Conservation (phyloP, 2,329 filamentous ascomycete species). For the Juglanconis sp. region DNA sequence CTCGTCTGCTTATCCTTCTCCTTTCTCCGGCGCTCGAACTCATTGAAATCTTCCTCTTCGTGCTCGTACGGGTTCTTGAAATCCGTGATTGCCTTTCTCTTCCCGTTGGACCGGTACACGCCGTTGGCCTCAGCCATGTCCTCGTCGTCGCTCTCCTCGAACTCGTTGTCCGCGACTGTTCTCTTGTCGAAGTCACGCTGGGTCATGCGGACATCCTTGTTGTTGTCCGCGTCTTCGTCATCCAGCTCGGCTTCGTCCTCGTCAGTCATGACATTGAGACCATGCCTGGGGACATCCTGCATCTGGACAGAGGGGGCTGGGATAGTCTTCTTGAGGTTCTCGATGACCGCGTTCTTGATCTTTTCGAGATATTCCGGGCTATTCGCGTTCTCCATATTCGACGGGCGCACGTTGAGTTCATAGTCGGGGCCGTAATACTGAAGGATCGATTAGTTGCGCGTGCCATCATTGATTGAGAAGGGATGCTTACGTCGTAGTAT, state of each 20-base stretch:
- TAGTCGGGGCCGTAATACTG: slow-evolving; percentile 92
- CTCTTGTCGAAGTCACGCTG: slow-evolving; percentile 79
- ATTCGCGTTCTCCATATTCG: slow-evolving; percentile 89
- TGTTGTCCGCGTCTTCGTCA: slow-evolving; percentile 77
- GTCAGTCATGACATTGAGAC: slow-evolving; percentile 57
- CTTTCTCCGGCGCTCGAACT: slow-evolving; percentile 16
- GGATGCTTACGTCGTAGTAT: slow-evolving; percentile 71
- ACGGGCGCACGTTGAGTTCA: slow-evolving; percentile 82
- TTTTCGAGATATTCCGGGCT: slow-evolving; percentile 77
- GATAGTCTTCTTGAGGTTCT: slow-evolving; percentile 82
- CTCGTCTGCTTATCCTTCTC: slow-evolving; percentile 15
- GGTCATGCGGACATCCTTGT: slow-evolving; percentile 79
- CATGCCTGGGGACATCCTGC: slow-evolving; percentile 67
- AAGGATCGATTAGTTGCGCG: slow-evolving; percentile 23
- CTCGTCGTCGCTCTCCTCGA: slow-evolving; percentile 87
- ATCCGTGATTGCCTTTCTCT: slow-evolving; percentile 50
- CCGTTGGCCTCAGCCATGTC: slow-evolving; percentile 73
- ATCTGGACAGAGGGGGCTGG: slow-evolving; percentile 89
- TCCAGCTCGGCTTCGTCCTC: slow-evolving; percentile 65
- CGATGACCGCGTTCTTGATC: slow-evolving; percentile 76
- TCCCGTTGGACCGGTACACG: slow-evolving; percentile 51
- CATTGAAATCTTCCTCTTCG: slow-evolving; percentile 27
- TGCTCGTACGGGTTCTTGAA: slow-evolving; percentile 45
- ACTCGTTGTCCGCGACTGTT: slow-evolving; percentile 72
- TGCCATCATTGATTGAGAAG: not conserved